Base-by-base conservation (phyloP, 1,139 yeast genomes). In the Scheffersomyces titani region DNA sequence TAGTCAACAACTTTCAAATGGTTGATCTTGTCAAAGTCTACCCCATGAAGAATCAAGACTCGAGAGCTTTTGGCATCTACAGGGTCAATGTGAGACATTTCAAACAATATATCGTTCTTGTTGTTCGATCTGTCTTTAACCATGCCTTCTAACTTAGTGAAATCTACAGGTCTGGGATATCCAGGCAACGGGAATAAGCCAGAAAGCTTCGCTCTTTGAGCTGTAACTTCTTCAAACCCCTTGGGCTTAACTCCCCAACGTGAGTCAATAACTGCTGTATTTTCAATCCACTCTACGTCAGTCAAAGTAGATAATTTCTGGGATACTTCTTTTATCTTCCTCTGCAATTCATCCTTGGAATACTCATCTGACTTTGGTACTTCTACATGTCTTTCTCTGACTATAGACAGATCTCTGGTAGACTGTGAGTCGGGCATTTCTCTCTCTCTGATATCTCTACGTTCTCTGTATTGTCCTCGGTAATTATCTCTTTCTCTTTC, bases 121-220 rank as follows among this genome's bases (percentile, higher is more conserved):
- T 77, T 77, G 19, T 71, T 70, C 6, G 81, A 75, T 49, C 76
- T 69, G 52, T 74, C 76, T 54, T 74, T 75, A 40, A 76, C 70
- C 16, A 78, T 71, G 1, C 85, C 87, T 63, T 83, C 86, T 44
- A 86, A 66, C 60, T 82, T 82, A 5, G 85, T 80, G 50, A 79
- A 78, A 64, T 85, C 88, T 50, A 84, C 78, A 1, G 84, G 85
- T 61, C 82, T 78, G 0, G 89, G 85, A 53, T 83, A 81, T 2
- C 94, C 94, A 0, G 96, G 96, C 24, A 86, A 75, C 0, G 94
- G 92, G 64, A 91, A 92, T 3, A 90, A 71, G 0, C 97, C 97
- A 0, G 93, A 85, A 20, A 90, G 76, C 66, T 92, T 92, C 5
- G 97, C 97, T 62, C 90, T 80, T 62, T 87, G 92, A 0, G 96